A percentile compares a stretch with the other conserved stretches of the same genome.
Conservation (phyloP, 192 early-diverging fungal species). For the Entrophospora sp. region DNA sequence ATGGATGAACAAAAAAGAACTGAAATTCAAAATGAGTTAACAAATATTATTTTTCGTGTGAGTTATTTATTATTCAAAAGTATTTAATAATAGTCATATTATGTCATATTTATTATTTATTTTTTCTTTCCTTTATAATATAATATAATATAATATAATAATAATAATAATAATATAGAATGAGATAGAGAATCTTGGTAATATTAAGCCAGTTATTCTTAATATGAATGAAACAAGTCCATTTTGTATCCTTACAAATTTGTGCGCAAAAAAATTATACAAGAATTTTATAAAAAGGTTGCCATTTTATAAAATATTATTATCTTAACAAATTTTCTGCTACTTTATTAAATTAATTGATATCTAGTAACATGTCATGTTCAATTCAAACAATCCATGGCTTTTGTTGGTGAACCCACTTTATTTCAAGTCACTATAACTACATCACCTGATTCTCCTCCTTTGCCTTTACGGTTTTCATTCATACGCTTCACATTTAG, state of each 20-base stretch:
- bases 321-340: no score
- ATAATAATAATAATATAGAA: not conserved
- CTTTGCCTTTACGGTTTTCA: conserved; percentile 35
- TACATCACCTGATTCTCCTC: conserved; percentile 33
- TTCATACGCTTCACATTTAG: conserved; percentile 52
- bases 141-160: not conserved
- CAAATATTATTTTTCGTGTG: conserved; percentile 16
- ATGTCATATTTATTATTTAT: no score
- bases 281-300: no score
- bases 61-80: no score
- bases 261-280: no score
- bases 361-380: conserved; percentile 31
- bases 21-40: conserved; percentile 31
- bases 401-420: conserved; percentile 47
- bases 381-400: conserved; percentile 32
- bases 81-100: no score
- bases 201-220: not conserved
- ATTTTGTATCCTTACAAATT: conserved; percentile 14
- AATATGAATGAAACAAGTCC: conserved; percentile 18
- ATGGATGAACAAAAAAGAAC: conserved; percentile 22
- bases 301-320: no score
- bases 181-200: not conserved
- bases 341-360: not conserved
- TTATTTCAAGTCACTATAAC: conserved; percentile 51
- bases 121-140: not conserved